Evolutionary conservation across 371 early-diverging fungal species (phyloP).

Genomic region (Gilbertella persicaria): DNA sequence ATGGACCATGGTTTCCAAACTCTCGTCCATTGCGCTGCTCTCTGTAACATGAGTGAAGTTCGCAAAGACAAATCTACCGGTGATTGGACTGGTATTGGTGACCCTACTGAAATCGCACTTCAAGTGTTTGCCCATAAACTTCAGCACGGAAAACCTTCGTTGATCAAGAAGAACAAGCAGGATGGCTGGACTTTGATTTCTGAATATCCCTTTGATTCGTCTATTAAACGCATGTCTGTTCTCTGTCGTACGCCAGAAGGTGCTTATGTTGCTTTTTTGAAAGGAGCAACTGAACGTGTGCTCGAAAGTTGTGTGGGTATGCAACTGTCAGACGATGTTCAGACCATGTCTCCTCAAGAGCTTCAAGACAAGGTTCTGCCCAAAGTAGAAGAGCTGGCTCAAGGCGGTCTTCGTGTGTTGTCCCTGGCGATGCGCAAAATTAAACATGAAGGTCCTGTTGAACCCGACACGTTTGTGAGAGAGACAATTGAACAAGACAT

Average conservation of each 20-base stretch:
- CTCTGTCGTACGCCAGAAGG: slow-evolving; percentile 64
- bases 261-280: slow-evolving; percentile 51
- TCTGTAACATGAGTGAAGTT: slow-evolving; percentile 77
- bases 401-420: slow-evolving; percentile 73
- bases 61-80: slow-evolving; percentile 57
- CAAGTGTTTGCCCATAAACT: slow-evolving; percentile 78
- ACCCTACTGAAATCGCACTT: slow-evolving; percentile 82
- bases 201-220: slow-evolving; percentile 83
- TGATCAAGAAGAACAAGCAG: slow-evolving; percentile 31
- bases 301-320: slow-evolving; percentile 59
- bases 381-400: slow-evolving; percentile 58
- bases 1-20: slow-evolving; percentile 39
- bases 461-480: slow-evolving; percentile 54
- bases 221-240: slow-evolving; percentile 93
- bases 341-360: slow-evolving; percentile 41
- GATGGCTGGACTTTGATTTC: slow-evolving; percentile 65
- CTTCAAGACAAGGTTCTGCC: slow-evolving; percentile 56
- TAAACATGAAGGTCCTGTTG: slow-evolving; percentile 40
- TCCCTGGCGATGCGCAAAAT: slow-evolving; percentile 52
- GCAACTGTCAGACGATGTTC: slow-evolving; percentile 37
- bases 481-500: slow-evolving; percentile 74
- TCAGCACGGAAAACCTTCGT: slow-evolving; percentile 62
- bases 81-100: slow-evolving; percentile 78
- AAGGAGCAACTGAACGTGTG: slow-evolving; percentile 81
- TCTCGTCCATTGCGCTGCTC: slow-evolving; percentile 56